Base-by-base conservation (phyloP, 805 yeast species). In the Clavispora asparagi region DNA sequence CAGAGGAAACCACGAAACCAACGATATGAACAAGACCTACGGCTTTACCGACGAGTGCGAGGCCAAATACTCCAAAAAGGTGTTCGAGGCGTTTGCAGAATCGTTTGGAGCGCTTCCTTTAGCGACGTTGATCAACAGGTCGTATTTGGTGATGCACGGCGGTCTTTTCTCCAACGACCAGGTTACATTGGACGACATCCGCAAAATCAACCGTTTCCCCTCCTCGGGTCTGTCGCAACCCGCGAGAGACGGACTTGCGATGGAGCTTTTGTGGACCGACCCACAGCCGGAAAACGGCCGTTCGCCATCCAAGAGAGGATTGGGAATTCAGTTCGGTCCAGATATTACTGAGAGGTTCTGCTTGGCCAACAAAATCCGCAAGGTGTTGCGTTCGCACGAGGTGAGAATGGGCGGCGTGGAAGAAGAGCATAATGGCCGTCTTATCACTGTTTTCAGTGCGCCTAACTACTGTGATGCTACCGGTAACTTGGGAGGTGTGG, bases 261-360 rank as follows among this genome's bases (percentile, higher is more conserved):
- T 92, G 97, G 99, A 94, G 61, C 74, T 94, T 60, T 72, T 94
- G 50, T 94, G 99, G 99, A 88, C 97, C 0, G 99, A 94, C 65
- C 99, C 99, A 1, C 97, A 90, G 64, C 71, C 73, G 0, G 73
- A 69, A 12, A 68, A 78, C 16, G 99, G 98, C 7, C 77, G 95
- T 31, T 80, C 89, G 1, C 88, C 94, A 6, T 86, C 95, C 19
- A 90, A 90, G 66, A 80, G 99, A 63, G 99, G 99, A 38, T 81
- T 92, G 46, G 98, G 98, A 28, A 79, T 88, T 64, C 96, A 94
- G 63, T 94, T 94, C 65, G 99, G 99, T 1, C 97, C 97, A 9
- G 98, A 94, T 62, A 79, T 94, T 49, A 92, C 99, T 5, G 81
- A 80, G 42, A 63, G 77, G 36, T 94, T 92, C 74, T 81, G 95